These are phyloP conservation scores for Symbiodinium pilosum DNA, from an alignment of 73 alveolate genomes.

Conservation along the genomic window DNA sequence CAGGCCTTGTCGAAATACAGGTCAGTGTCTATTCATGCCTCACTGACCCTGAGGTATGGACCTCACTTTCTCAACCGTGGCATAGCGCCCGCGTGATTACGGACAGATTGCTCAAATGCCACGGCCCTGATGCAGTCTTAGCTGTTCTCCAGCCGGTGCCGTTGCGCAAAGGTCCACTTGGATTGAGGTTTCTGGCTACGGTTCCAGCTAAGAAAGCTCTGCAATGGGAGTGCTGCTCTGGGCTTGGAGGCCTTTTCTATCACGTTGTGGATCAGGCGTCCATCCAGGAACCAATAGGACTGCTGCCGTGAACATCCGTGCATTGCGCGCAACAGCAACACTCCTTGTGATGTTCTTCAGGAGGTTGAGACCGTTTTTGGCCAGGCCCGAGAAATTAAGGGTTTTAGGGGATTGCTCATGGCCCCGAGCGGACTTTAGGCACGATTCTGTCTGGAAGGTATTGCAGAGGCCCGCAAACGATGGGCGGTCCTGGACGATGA, in stretches of 20 bases:
- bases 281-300: background rate
- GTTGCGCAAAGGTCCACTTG: background rate
- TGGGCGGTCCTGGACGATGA: background rate
- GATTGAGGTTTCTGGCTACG: background rate
- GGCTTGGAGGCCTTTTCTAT: background rate
- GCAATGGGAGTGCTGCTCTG: background rate
- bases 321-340: background rate
- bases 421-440: background rate
- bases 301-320: background rate
- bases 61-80: background rate
- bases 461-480: background rate
- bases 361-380: background rate
- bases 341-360: background rate
- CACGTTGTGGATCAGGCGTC: background rate
- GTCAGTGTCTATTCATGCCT: background rate
- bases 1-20: background rate
- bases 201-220: background rate
- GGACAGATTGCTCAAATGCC: background rate
- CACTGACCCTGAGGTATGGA: background rate
- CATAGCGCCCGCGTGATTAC: background rate
- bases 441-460: background rate
- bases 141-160: background rate
- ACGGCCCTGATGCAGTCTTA: background rate
- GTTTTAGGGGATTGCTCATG: background rate
- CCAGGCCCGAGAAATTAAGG: background rate